phyloP scores from a whole-genome alignment of 306 rosid genomes.

The Ammopiptanthus mongolicus region DNA sequence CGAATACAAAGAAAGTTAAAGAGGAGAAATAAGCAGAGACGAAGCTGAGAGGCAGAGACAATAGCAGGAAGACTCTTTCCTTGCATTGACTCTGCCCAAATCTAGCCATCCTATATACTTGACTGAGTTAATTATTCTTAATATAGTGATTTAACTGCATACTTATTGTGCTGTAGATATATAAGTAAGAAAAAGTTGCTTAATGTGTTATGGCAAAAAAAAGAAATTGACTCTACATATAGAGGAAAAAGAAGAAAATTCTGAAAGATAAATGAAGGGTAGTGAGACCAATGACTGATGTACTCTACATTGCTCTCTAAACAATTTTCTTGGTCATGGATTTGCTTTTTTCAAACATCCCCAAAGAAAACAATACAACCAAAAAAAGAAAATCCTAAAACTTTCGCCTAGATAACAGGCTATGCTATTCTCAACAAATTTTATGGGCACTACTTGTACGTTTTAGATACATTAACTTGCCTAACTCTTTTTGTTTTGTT shows the following conservation, averaged over 20 bases:
- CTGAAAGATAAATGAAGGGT: background rate
- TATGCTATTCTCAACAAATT: background rate
- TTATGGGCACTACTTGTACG: background rate
- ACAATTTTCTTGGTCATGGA: background rate
- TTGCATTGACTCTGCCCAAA: background rate
- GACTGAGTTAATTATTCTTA: background rate
- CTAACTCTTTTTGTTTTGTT: no score
- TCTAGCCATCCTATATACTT: background rate
- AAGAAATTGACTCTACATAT: no score
- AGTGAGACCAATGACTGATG: background rate
- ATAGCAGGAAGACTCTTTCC: background rate
- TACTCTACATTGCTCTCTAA: background rate
- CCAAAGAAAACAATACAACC: background rate
- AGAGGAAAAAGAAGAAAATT: background rate
- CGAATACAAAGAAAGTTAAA: background rate
- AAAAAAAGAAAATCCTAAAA: background rate
- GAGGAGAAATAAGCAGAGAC: background rate
- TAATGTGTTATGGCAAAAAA: no score
- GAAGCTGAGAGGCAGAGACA: background rate
- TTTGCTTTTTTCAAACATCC: background rate
- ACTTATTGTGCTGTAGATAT: background rate
- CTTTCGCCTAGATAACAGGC: background rate
- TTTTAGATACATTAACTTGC: background rate
- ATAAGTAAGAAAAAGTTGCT: background rate
- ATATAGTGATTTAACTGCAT: background rate